These are phyloP conservation scores for Amanita exitialis DNA, from an alignment of 768 basidiomycete species.

Conservation along the genomic window DNA sequence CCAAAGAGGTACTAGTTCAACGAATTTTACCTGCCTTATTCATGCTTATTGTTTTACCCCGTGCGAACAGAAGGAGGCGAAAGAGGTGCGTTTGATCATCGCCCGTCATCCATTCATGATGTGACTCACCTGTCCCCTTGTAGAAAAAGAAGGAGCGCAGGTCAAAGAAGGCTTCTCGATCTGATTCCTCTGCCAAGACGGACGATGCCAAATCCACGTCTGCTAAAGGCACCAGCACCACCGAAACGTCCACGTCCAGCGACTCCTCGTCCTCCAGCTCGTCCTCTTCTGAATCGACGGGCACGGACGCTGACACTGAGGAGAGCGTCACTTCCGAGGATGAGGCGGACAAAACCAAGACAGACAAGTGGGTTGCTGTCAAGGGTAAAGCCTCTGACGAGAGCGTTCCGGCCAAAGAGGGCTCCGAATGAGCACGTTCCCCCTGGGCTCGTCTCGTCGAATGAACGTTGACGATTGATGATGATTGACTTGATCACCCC, in stretches of 20 bases:
- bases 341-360: conserved; percentile 30
- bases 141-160: conserved; percentile 49
- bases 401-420: neutral
- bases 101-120: neutral
- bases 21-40: conserved; percentile 12
- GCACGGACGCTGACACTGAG: conserved; percentile 66
- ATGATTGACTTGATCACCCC: neutral
- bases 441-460: neutral
- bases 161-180: conserved; percentile 34
- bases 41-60: conserved; percentile 11
- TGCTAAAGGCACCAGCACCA: conserved; percentile 10
- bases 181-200: conserved; percentile 27
- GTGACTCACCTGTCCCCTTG: conserved; percentile 8
- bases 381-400: conserved; percentile 31
- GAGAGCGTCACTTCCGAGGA: conserved; percentile 72
- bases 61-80: conserved; percentile 46
- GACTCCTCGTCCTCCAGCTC: conserved; percentile 20
- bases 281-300: conserved; percentile 49
- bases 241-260: conserved; percentile 11
- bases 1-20: conserved; percentile 27
- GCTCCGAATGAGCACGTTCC: neutral
- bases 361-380: conserved; percentile 66
- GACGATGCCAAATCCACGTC: conserved; percentile 23
- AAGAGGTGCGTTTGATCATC: conserved; percentile 33
- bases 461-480: neutral